Percentiles rank a stretch among this genome's conserved stretches.
phyloP scores from a whole-genome alignment of 2,329 filamentous ascomycete genomes.

The Arthrobotrys iridis region DNA sequence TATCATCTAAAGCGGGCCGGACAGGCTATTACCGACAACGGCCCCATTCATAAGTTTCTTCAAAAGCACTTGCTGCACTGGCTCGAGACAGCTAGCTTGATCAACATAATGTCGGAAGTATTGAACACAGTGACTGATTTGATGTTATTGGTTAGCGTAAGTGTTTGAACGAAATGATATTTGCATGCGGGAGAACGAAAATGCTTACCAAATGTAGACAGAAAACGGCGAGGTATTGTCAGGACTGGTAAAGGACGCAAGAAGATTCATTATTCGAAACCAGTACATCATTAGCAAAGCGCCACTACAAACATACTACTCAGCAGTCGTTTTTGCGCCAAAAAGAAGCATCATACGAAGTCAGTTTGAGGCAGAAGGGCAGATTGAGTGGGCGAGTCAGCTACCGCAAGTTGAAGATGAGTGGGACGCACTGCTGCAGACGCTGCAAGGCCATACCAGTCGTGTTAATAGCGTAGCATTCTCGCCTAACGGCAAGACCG shows the following conservation, averaged over 20 bases:
- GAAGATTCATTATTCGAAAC: not conserved
- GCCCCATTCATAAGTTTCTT: constrained; percentile 59
- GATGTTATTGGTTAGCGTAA: not conserved
- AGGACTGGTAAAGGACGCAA: not conserved
- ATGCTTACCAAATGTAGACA: not conserved
- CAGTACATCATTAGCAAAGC: not conserved
- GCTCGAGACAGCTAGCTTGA: constrained; percentile 61
- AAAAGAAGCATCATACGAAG: not conserved
- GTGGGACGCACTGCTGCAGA: constrained; percentile 15
- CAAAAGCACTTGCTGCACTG: constrained; percentile 60
- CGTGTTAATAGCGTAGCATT: not conserved
- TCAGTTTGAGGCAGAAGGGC: not conserved
- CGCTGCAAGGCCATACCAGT: not conserved
- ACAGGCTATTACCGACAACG: constrained; percentile 59
- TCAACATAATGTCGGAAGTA: constrained; percentile 56
- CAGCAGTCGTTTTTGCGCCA: not conserved
- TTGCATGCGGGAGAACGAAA: not conserved
- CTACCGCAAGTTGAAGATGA: not conserved
- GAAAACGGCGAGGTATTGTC: not conserved
- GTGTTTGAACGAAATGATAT: not conserved
- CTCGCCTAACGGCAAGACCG: constrained; percentile 1
- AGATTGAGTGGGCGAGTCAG: not conserved
- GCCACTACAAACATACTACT: not conserved
- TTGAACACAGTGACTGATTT: constrained; percentile 37
- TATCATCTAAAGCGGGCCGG: constrained; percentile 49